Evolutionary conservation across 805 yeast species (phyloP).

Genomic region (Sugiyamaella americana): DNA sequence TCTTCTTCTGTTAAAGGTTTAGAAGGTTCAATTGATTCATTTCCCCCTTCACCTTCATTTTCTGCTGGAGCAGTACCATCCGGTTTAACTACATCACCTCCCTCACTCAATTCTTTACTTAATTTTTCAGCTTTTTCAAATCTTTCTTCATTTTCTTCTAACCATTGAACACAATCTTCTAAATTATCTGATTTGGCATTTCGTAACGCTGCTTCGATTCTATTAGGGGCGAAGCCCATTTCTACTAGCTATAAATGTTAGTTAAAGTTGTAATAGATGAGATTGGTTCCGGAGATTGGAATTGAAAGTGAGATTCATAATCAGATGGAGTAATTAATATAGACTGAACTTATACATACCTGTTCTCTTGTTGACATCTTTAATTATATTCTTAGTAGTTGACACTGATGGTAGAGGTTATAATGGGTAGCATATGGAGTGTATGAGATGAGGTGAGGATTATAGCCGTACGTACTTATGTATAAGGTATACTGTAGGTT

Average conservation of each 20-base stretch:
- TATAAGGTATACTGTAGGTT: too few species aligned
- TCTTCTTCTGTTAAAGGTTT: constrained; percentile 27
- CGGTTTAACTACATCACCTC: too few species aligned
- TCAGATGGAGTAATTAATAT: too few species aligned
- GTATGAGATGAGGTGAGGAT: too few species aligned
- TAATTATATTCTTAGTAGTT: too few species aligned
- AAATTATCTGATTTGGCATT: constrained; percentile 20
- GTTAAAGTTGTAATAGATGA: not conserved
- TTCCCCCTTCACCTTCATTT: not conserved
- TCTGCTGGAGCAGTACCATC: constrained; percentile 4
- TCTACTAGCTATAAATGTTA: constrained; percentile 19
- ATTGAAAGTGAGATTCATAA: not conserved
- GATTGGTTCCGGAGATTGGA: not conserved
- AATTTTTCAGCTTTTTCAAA: constrained; percentile 19
- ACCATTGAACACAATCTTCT: constrained; percentile 31
- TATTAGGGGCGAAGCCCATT: constrained; percentile 31
- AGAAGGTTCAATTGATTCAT: constrained; percentile 1
- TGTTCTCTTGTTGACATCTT: not conserved
- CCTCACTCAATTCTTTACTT: constrained; percentile 1
- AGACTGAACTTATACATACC: too few species aligned
- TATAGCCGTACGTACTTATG: too few species aligned
- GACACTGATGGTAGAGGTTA: too few species aligned
- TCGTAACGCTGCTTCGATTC: constrained; percentile 28
- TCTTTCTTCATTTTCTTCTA: constrained; percentile 25
- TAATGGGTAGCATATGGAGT: too few species aligned